Percentiles rank a stretch among this genome's conserved stretches.
phyloP scores from a whole-genome alignment of 345 rosid genomes.

The Raphanus raphanistrum region DNA sequence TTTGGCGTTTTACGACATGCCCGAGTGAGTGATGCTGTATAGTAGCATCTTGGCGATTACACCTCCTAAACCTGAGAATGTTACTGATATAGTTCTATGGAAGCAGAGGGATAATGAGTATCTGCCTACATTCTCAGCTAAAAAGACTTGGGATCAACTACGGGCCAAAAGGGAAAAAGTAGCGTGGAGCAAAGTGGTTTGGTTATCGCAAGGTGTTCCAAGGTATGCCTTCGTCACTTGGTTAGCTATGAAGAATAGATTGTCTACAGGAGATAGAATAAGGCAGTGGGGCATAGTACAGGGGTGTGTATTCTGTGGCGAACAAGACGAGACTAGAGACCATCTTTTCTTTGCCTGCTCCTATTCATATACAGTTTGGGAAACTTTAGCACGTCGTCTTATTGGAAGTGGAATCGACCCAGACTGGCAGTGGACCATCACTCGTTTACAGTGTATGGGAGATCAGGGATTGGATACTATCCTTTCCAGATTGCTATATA shows the following conservation, averaged over 20 bases:
- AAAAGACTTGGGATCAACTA: background rate
- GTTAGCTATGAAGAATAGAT: background rate
- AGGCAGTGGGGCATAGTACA: background rate
- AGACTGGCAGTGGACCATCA: too few species aligned
- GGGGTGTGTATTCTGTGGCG: background rate
- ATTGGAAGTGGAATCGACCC: too few species aligned
- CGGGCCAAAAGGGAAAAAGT: background rate
- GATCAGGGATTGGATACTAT: too few species aligned
- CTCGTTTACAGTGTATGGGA: too few species aligned
- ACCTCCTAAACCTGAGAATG: background rate
- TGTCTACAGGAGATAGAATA: background rate
- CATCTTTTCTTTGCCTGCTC: too few species aligned
- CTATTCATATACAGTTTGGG: too few species aligned
- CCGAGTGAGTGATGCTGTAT: too few species aligned
- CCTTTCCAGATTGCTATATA: too few species aligned
- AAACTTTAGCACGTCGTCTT: too few species aligned
- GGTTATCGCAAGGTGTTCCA: background rate
- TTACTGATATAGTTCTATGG: background rate
- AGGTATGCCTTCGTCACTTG: background rate
- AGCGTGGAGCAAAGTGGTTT: background rate
- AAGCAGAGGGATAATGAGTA: background rate
- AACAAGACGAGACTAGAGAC: too few species aligned
- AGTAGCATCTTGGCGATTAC: background rate
- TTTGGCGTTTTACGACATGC: too few species aligned
- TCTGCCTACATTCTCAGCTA: background rate